Evolutionary conservation across 192 early-diverging fungal genomes (phyloP), one percentile per base, ranked within the genome.

Genomic region (Coemansia sp.): DNA sequence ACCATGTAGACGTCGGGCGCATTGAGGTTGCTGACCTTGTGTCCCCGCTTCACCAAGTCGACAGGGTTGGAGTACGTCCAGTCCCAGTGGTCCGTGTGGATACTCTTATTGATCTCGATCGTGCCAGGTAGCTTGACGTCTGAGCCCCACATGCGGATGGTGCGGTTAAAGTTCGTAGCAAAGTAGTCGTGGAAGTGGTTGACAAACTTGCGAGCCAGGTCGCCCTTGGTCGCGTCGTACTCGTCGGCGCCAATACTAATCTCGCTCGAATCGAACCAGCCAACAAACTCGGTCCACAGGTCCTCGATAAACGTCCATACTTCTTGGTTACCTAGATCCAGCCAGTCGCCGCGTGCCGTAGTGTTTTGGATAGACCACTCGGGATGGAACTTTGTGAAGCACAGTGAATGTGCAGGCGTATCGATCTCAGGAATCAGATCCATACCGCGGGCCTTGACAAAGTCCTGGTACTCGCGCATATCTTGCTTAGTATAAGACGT

Each of bases 341-440:
- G 66, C 69, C 77, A 83, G 52, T 83, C 73, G 22, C 74, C 76
- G n/a, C 76, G 72, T 13, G 70, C 73, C 37, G 65, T 63, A 53
- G 65, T 64, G 27, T 64, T 38, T 20, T 73, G 69, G 53, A 83
- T 78, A 4, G 69, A 61, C 76, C 76, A 78, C 52, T 83, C 70
- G 37, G 81, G 81, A 30, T 83, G 76, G 66, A 79, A 75, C 59
- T 79, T 83, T 59, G 77, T 78, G 41, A 83, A 83, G 61, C 72
- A 73, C 22, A 83, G 67, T 34, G 81, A 74, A 49, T 83, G 81
- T 0, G 81, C 81, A 7, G 81, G 81, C 56, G 71, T 72, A 32
- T 83, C 81, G 27, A 83, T 79, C 66, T 83, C 81, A 30, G 81
- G 81, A 27, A 83, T 77, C 35, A 83, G 55, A 22, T 77, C 77